A percentile compares a stretch with the other conserved stretches of the same genome.
Conservation (phyloP, 305 asterid genomes). For the Ilex paraguariensis region DNA sequence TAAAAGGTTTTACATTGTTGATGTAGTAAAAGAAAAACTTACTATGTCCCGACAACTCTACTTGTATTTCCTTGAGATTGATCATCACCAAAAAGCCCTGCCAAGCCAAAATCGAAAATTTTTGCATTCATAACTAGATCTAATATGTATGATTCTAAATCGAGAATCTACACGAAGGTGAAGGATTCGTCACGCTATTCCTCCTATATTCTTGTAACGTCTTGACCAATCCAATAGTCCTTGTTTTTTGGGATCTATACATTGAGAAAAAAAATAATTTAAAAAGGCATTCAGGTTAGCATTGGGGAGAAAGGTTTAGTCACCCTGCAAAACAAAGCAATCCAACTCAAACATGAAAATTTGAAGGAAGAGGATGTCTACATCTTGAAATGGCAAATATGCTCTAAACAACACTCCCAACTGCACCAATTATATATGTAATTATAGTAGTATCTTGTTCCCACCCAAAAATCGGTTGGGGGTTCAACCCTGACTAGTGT, state of each 20-base stretch:
- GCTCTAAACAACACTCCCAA: too few species aligned
- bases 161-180: constrained; percentile 44
- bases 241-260: constrained; percentile 19
- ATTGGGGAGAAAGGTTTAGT: neutral
- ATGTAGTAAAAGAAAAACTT: neutral
- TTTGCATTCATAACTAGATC: constrained; percentile 31
- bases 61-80: constrained; percentile 21
- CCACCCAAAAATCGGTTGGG: too few species aligned
- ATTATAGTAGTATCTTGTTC: too few species aligned
- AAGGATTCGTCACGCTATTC: constrained; percentile 42
- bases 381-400: too few species aligned
- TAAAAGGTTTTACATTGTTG: too few species aligned
- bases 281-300: neutral
- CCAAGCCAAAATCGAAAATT: constrained; percentile 41
- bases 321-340: too few species aligned
- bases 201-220: constrained; percentile 32
- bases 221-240: constrained; percentile 28
- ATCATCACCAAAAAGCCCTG: constrained; percentile 17
- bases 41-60: constrained; percentile 29
- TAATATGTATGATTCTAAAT: constrained; percentile 26
- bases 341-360: too few species aligned
- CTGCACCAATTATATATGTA: too few species aligned
- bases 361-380: neutral
- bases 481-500: too few species aligned
- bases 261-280: neutral